Evolutionary conservation across 768 basidiomycete genomes (phyloP).

Genomic region (Russula griseocarnosa): DNA sequence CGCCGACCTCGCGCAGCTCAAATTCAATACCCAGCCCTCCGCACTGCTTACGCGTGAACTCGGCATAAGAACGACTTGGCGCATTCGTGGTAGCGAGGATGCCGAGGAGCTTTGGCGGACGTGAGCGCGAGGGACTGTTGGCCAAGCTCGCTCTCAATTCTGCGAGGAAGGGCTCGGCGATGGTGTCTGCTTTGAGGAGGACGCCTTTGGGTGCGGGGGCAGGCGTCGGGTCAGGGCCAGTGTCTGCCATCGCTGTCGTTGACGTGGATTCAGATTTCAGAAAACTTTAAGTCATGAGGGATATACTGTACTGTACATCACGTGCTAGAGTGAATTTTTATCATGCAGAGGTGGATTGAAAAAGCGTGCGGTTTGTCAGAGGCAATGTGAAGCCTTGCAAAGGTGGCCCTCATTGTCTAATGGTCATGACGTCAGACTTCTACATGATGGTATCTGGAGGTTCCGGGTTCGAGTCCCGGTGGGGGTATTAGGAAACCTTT

Average conservation of each 20-base stretch:
- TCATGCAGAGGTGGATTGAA: too few species aligned
- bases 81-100: conserved; percentile 83
- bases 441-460: conserved; percentile 63
- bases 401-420: conserved; percentile 77
- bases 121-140: conserved; percentile 30
- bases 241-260: conserved; percentile 5
- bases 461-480: conserved; percentile 85
- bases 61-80: conserved; percentile 78
- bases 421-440: conserved; percentile 92
- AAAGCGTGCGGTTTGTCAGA: neutral
- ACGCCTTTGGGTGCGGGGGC: conserved; percentile 56
- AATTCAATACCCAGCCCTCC: conserved; percentile 84
- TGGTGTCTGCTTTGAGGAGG: conserved; percentile 72
- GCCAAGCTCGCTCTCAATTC: conserved; percentile 56
- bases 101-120: conserved; percentile 76
- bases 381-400: neutral
- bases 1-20: conserved; percentile 68
- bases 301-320: too few species aligned
- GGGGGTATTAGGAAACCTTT: conserved; percentile 46
- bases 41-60: conserved; percentile 91
- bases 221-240: neutral
- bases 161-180: conserved; percentile 65
- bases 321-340: too few species aligned
- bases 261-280: neutral
- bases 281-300: neutral